Percentiles rank a stretch among this genome's conserved stretches.
Evolutionary conservation across 805 yeast genomes (phyloP).

Genomic region (Saccharomycopsis synnaedendra): DNA sequence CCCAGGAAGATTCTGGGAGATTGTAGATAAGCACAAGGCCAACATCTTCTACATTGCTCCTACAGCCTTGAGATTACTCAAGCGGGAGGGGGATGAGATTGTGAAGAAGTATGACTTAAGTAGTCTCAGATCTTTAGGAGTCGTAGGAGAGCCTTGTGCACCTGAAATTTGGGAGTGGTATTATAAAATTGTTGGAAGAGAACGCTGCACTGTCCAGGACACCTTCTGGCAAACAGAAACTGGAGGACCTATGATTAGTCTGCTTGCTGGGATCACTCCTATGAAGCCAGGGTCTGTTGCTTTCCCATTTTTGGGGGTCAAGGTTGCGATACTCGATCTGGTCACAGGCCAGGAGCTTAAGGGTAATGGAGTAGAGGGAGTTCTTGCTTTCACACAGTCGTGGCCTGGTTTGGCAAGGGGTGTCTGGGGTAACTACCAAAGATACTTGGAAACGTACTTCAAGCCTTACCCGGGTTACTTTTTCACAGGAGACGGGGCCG

Average conservation of each 20-base stretch:
- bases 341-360: constrained; percentile 56
- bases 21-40: constrained; percentile 57
- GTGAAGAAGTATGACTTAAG: constrained; percentile 50
- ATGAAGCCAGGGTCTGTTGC: constrained; percentile 82
- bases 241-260: constrained; percentile 70
- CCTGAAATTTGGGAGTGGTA: constrained; percentile 87
- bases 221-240: constrained; percentile 89
- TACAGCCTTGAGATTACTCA: constrained; percentile 66
- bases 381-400: constrained; percentile 53
- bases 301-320: constrained; percentile 75
- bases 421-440: constrained; percentile 64
- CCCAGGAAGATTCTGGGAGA: constrained; percentile 70
- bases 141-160: constrained; percentile 82
- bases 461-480: constrained; percentile 73
- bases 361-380: constrained; percentile 64
- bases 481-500: constrained; percentile 87
- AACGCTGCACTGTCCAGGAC: constrained; percentile 61
- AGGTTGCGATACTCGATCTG: constrained; percentile 64
- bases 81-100: constrained; percentile 58
- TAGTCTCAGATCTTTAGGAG: constrained; percentile 60
- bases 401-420: constrained; percentile 88
- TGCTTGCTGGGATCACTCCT: constrained; percentile 67
- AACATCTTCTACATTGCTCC: constrained; percentile 81
- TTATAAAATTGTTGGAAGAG: constrained; percentile 57
- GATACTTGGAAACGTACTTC: constrained; percentile 72